phyloP scores from a whole-genome alignment of 2,329 filamentous ascomycete genomes.

The Aspergillus sergii region DNA sequence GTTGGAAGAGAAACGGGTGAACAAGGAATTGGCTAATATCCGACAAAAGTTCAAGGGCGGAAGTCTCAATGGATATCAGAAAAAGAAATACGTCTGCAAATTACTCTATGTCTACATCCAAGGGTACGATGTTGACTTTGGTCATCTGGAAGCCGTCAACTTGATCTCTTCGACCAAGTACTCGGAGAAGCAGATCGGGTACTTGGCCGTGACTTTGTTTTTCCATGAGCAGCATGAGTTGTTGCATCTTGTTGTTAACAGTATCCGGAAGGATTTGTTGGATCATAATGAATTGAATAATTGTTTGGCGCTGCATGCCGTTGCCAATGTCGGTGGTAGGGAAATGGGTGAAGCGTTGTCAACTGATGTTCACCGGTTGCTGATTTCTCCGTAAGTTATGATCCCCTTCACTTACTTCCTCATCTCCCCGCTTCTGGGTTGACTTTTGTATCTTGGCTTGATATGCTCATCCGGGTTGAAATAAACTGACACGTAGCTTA shows the following conservation, averaged over 20 bases:
- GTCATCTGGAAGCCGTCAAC: constrained; percentile 96
- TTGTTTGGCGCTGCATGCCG: constrained; percentile 92
- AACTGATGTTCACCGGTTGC: constrained; percentile 84
- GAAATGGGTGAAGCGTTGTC: constrained; percentile 97
- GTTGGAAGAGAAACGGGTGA: constrained; percentile 97
- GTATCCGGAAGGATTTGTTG: constrained; percentile 91
- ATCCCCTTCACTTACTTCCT: not conserved
- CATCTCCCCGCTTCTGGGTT: not conserved
- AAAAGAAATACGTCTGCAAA: constrained; percentile 99
- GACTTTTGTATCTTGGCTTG: not conserved
- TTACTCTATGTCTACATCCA: constrained; percentile 98
- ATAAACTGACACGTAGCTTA: constrained; percentile 21
- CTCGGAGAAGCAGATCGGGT: constrained; percentile 99
- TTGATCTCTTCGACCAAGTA: constrained; percentile 96
- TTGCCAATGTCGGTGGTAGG: constrained; percentile 93
- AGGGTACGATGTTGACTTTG: constrained; percentile 98
- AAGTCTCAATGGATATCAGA: constrained; percentile 92
- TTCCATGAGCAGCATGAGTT: constrained; percentile 96
- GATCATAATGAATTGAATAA: constrained; percentile 98
- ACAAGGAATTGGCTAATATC: constrained; percentile 98
- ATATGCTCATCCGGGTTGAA: constrained; percentile 33
- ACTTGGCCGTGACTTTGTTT: constrained; percentile 95
- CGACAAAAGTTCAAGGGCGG: constrained; percentile 98
- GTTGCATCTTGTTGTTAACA: constrained; percentile 94
- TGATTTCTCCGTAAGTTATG: constrained; percentile 83